phyloP scores from a whole-genome alignment of 129 eudicot species.

The Calendula officinalis region DNA sequence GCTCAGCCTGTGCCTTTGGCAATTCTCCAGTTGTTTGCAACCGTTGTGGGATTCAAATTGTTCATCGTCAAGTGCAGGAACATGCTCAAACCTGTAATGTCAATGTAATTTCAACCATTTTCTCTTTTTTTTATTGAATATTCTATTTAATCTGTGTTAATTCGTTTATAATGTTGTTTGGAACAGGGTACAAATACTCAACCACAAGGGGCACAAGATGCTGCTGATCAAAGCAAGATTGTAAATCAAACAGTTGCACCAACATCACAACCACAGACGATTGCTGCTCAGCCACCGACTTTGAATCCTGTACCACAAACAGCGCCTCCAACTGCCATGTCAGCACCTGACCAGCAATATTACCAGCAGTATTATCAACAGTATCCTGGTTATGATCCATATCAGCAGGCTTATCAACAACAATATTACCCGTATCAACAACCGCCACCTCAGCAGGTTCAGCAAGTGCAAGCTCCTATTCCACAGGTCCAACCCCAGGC shows the following conservation, averaged over 20 bases:
- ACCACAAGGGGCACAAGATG: constrained; percentile 44
- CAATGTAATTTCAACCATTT: constrained; percentile 32
- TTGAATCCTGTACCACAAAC: constrained; percentile 43
- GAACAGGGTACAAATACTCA: constrained; percentile 66
- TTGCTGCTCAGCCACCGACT: constrained; percentile 37
- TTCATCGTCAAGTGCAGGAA: constrained; percentile 95
- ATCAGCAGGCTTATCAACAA: constrained; percentile 75
- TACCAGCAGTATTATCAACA: constrained; percentile 75
- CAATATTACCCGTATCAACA: constrained; percentile 75
- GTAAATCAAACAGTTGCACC: constrained; percentile 37
- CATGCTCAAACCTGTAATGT: constrained; percentile 90
- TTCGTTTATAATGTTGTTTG: not conserved
- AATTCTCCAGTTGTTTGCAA: constrained; percentile 90
- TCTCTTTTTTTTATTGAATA: not conserved
- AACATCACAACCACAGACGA: constrained; percentile 51
- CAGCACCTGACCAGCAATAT: constrained; percentile 51
- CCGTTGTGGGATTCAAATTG: constrained; percentile 84
- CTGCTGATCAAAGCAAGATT: constrained; percentile 42
- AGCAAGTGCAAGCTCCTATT: constrained; percentile 38
- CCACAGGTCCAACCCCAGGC: constrained; percentile 33
- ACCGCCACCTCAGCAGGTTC: constrained; percentile 53
- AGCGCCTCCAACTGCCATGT: constrained; percentile 42
- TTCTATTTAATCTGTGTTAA: not conserved
- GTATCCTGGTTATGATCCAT: constrained; percentile 77
- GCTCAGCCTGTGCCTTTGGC: constrained; percentile 79